phyloP scores from a whole-genome alignment of 768 basidiomycete species.

The Ramaria sp. region DNA sequence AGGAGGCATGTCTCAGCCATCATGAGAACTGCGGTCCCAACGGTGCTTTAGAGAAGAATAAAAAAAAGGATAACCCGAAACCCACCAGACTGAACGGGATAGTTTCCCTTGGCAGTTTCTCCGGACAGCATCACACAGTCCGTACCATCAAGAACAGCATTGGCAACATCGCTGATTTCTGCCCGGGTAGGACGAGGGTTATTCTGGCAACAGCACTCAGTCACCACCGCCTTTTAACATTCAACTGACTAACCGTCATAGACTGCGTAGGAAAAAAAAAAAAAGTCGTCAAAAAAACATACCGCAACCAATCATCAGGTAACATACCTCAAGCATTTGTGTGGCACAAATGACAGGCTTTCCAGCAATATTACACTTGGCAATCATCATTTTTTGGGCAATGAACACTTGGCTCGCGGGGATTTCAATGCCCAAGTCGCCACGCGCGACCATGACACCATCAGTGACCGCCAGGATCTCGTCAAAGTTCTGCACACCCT shows the following conservation, averaged over 20 bases:
- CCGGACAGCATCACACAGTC: constrained; percentile 99
- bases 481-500: constrained; percentile 98
- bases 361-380: constrained; percentile 95
- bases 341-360: constrained; percentile 99
- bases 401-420: constrained; percentile 99
- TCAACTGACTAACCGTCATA: constrained; percentile 71
- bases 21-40: constrained; percentile 64
- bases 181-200: constrained; percentile 98
- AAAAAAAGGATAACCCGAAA: constrained; percentile 6
- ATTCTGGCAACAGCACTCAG: constrained; percentile 39
- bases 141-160: constrained; percentile 96
- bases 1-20: constrained; percentile 99
- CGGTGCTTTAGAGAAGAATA: background rate
- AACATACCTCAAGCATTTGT: constrained; percentile 88
- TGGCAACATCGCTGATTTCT: constrained; percentile 98
- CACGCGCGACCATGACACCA: constrained; percentile 99
- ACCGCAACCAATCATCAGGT: background rate
- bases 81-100: constrained; percentile 90
- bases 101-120: constrained; percentile 96
- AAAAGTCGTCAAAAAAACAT: constrained; percentile 8
- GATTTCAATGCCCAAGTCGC: constrained; percentile 98
- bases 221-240: background rate
- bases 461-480: constrained; percentile 92
- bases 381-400: constrained; percentile 99
- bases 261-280: constrained; percentile 41